A percentile compares a stretch with the other conserved stretches of the same genome.
Evolutionary conservation across 176 grass and related monocot genomes (phyloP).

Genomic region (Juncus effusus): DNA sequence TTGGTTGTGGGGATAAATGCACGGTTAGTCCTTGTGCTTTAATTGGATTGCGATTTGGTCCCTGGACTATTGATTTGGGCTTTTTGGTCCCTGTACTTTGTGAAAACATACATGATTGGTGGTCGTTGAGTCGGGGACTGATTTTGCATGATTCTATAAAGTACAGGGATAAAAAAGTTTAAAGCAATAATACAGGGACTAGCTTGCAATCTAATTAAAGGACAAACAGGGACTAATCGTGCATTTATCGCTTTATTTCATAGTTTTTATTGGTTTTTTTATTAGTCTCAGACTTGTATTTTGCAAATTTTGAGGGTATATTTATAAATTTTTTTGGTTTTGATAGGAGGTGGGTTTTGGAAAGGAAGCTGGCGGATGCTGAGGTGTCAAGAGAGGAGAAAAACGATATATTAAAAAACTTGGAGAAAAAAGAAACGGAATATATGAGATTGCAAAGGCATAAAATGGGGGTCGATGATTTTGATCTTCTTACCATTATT

Average conservation of each 20-base stretch:
- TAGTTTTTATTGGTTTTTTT: not conserved
- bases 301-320: not conserved
- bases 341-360: slow-evolving; percentile 85
- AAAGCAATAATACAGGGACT: too few relatives aligned
- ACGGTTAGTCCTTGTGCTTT: not conserved
- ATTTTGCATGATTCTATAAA: too few relatives aligned
- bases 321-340: slow-evolving; percentile 22
- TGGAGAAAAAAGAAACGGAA: slow-evolving; percentile 97
- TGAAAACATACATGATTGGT: not conserved
- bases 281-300: not conserved
- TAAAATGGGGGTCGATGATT: slow-evolving; percentile 97
- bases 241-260: not conserved
- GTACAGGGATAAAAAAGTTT: too few relatives aligned
- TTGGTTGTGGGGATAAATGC: too few relatives aligned
- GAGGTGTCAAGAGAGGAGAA: slow-evolving; percentile 96
- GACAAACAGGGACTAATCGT: too few relatives aligned
- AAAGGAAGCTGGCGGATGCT: slow-evolving; percentile 88
- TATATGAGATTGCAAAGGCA: slow-evolving; percentile 97
- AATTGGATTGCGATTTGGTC: too few relatives aligned
- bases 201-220: too few relatives aligned
- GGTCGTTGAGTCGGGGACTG: not conserved
- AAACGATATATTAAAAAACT: slow-evolving; percentile 87
- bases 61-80: too few relatives aligned
- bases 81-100: too few relatives aligned
- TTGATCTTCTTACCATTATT: slow-evolving; percentile 99